Conservation (phyloP, 208 protist species). For the Naegleria fowleri region DNA sequence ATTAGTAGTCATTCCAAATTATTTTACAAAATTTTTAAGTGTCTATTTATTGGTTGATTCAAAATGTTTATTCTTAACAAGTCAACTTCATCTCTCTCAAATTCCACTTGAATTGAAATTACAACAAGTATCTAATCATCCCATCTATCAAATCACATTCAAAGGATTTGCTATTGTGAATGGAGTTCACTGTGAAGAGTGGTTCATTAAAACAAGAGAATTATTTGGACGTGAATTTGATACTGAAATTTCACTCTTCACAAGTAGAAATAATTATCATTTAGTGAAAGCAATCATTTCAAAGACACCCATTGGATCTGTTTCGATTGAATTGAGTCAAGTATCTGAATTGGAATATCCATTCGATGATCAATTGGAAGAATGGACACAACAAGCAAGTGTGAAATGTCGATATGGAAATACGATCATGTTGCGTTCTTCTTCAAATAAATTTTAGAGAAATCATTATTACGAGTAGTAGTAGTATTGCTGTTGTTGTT, state of each 20-base stretch:
- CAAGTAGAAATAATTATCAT: neutral
- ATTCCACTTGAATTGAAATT: neutral
- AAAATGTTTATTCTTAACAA: neutral
- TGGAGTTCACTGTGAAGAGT: neutral
- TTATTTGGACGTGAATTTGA: neutral
- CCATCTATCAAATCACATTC: neutral
- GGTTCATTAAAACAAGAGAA: neutral
- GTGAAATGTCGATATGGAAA: neutral
- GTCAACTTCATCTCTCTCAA: neutral
- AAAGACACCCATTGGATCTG: neutral
- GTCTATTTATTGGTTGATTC: neutral
- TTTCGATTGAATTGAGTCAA: neutral
- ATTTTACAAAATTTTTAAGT: conserved; percentile 5
- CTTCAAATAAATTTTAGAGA: too few relatives aligned
- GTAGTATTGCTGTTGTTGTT: too few relatives aligned
- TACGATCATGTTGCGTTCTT: too few relatives aligned
- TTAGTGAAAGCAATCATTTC: neutral
- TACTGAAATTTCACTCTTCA: neutral
- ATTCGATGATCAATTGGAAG: neutral
- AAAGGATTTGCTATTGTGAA: neutral
- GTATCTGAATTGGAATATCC: neutral
- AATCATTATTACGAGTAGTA: too few relatives aligned
- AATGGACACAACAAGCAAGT: neutral
- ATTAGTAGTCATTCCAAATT: neutral
- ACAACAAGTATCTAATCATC: neutral